A percentile compares a stretch with the other conserved stretches of the same genome.
Conservation (phyloP, 2,329 filamentous ascomycete genomes). For the Pseudogymnoascus sp. region DNA sequence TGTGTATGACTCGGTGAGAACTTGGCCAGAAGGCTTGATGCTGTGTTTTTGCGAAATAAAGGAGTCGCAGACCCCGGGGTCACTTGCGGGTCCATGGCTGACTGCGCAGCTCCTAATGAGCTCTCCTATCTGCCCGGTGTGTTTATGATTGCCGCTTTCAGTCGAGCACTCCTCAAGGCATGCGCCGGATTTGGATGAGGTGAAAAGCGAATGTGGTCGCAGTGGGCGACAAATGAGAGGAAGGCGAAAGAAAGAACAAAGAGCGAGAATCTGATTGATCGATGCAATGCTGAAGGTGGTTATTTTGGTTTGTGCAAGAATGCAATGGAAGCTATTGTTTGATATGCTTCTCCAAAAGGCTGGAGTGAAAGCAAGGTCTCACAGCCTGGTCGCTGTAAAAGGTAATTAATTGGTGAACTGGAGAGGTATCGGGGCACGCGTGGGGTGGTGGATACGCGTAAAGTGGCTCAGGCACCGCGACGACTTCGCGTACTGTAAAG, state of each 20-base stretch:
- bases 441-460: conserved; percentile 7
- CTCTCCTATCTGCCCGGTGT: neutral
- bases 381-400: neutral
- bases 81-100: conserved; percentile 1
- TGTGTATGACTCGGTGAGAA: conserved; percentile 23
- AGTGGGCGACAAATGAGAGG: neutral
- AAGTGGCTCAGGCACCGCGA: neutral
- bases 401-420: neutral
- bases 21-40: conserved; percentile 24
- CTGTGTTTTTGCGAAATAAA: conserved; percentile 15
- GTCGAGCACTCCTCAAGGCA: neutral
- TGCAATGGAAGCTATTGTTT: neutral
- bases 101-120: neutral
- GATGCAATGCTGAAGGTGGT: neutral
- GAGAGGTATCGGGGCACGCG: neutral
- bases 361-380: conserved; percentile 4
- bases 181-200: conserved; percentile 5
- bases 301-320: neutral
- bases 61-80: neutral
- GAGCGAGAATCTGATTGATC: neutral
- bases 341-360: neutral
- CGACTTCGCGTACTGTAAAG: neutral
- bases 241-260: conserved; percentile 1
- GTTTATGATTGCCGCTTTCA: neutral
- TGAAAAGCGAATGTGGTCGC: neutral